These are phyloP conservation scores for Dictyophora rubrovolvata DNA, from an alignment of 768 basidiomycete genomes.

Conservation along the genomic window DNA sequence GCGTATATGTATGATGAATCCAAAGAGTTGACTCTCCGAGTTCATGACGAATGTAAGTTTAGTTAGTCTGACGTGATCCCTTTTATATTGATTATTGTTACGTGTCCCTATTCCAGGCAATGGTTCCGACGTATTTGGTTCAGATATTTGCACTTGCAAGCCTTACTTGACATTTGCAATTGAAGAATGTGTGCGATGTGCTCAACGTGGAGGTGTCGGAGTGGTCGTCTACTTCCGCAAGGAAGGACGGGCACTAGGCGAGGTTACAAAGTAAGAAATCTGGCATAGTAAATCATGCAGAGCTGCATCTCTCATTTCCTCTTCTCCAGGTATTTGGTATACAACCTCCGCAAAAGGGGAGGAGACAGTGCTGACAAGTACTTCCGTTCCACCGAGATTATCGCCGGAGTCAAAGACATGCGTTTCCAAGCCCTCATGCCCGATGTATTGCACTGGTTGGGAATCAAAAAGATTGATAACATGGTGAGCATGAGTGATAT, in stretches of 20 bases:
- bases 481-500: conserved; percentile 90
- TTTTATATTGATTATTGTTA: not conserved
- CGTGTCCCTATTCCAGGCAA: conserved; percentile 43
- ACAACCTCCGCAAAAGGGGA: conserved; percentile 91
- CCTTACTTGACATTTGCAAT: conserved; percentile 90
- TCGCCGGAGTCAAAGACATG: conserved; percentile 94
- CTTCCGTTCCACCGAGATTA: conserved; percentile 87
- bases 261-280: conserved; percentile 70
- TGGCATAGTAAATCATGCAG: not conserved
- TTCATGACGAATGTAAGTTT: conserved; percentile 82
- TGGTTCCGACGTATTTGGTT: conserved; percentile 94
- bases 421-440: conserved; percentile 94
- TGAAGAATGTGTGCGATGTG: conserved; percentile 81
- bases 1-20: conserved; percentile 63
- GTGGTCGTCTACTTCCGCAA: conserved; percentile 92
- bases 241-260: conserved; percentile 86
- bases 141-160: conserved; percentile 87
- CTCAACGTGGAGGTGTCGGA: conserved; percentile 80
- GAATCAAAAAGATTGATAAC: conserved; percentile 79
- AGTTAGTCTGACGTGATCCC: not conserved
- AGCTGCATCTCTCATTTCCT: not conserved
- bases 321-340: conserved; percentile 67
- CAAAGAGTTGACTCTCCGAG: conserved; percentile 77
- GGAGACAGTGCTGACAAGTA: conserved; percentile 90
- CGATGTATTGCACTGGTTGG: conserved; percentile 91